These are phyloP conservation scores for Phlyctochytrium bullatum DNA, from an alignment of 192 early-diverging fungal species.

Conservation along the genomic window DNA sequence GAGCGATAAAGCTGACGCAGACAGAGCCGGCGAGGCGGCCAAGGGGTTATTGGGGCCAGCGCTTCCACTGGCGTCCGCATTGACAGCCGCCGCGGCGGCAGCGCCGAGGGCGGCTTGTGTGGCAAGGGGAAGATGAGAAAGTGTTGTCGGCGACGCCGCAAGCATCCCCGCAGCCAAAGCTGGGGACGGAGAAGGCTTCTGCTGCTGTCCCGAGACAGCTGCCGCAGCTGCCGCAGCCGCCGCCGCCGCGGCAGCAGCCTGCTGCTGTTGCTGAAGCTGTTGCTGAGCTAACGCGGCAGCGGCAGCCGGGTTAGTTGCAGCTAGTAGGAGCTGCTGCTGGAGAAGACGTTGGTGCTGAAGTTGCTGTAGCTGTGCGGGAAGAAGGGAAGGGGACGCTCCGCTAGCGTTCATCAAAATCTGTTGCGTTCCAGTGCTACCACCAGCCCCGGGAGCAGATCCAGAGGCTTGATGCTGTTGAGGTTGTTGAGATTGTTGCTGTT, in stretches of 20 bases:
- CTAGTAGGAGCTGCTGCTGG: not conserved
- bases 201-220: not conserved
- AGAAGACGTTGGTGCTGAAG: not conserved
- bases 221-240: not conserved
- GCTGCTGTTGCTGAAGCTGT: slow-evolving; percentile 8
- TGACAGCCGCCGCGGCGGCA: not conserved
- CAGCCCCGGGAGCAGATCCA: too few species aligned
- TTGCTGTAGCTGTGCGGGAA: not conserved
- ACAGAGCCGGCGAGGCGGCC: not conserved
- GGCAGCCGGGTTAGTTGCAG: not conserved
- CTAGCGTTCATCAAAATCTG: not conserved
- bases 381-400: not conserved
- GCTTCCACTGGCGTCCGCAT: not conserved
- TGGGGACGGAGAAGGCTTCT: not conserved
- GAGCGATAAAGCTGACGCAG: not conserved
- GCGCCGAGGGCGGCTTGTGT: not conserved
- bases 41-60: not conserved
- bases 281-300: slow-evolving; percentile 2
- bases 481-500: slow-evolving; percentile 10
- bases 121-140: too few species aligned
- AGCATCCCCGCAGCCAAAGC: not conserved
- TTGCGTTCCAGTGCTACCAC: too few species aligned
- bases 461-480: not conserved
- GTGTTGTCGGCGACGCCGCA: not conserved
- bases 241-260: too few species aligned